Evolutionary conservation across 2,329 filamentous ascomycete genomes (phyloP).

Genomic region (Penicillium sp.): DNA sequence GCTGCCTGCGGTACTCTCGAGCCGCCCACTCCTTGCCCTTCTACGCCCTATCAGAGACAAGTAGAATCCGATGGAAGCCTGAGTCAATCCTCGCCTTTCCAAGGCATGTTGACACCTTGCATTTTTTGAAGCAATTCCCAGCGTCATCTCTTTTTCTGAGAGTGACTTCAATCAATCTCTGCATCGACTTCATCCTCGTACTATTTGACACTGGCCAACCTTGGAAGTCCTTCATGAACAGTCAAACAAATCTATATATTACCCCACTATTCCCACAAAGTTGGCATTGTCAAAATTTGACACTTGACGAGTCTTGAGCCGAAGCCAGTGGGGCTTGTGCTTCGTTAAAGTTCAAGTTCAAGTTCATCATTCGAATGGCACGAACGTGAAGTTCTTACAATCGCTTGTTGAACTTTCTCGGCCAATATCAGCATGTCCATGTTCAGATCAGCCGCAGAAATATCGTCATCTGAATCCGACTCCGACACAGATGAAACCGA

Average conservation of each 20-base stretch:
- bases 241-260: background rate
- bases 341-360: too few species aligned
- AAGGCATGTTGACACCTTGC: constrained; percentile 23
- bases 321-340: too few species aligned
- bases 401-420: background rate
- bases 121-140: constrained; percentile 8
- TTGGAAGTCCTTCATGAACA: background rate
- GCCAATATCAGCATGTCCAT: constrained; percentile 40
- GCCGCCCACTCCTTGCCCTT: constrained; percentile 2
- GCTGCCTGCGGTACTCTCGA: background rate
- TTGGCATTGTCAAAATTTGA: background rate
- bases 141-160: constrained; percentile 12
- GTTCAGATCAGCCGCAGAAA: constrained; percentile 45
- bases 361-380: background rate
- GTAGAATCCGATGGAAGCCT: constrained; percentile 41
- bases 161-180: background rate
- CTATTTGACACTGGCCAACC: background rate
- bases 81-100: constrained; percentile 21
- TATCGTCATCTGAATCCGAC: constrained; percentile 42
- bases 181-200: background rate
- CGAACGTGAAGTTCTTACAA: background rate
- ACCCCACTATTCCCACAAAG: background rate
- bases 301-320: background rate
- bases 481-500: constrained; percentile 33
- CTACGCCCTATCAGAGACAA: constrained; percentile 34